These are phyloP conservation scores for Pseudotsuga menziesii DNA, from an alignment of 75 land plant genomes.

Conservation along the genomic window DNA sequence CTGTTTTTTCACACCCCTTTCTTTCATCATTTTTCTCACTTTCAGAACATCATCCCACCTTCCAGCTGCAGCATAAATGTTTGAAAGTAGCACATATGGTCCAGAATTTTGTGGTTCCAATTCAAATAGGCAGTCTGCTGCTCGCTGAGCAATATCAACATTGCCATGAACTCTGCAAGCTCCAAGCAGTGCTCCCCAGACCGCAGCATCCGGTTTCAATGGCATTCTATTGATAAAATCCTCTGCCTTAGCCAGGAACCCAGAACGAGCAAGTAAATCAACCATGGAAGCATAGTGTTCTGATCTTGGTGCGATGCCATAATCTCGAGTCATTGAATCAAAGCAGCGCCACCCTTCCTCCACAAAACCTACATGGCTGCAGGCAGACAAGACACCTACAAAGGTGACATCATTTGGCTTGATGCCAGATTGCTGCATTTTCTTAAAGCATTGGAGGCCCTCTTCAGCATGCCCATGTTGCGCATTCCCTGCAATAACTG, in stretches of 20 bases:
- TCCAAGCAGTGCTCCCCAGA: constrained; percentile 38
- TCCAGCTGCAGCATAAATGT: constrained; percentile 24
- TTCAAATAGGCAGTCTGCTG: constrained; percentile 17
- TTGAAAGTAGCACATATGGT: constrained; percentile 19
- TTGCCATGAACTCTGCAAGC: constrained; percentile 35
- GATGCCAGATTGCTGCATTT: constrained; percentile 17
- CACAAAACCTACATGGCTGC: constrained; percentile 29
- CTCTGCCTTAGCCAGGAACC: constrained; percentile 26
- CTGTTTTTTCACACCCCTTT: constrained; percentile 11
- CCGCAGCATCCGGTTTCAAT: constrained; percentile 8
- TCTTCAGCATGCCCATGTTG: constrained; percentile 26
- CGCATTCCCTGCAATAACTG: constrained; percentile 35
- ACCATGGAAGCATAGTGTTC: constrained; percentile 44
- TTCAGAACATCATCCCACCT: constrained; percentile 13
- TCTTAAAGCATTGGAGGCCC: constrained; percentile 22
- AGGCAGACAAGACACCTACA: constrained; percentile 22
- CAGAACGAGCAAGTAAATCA: constrained; percentile 43
- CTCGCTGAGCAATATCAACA: constrained; percentile 23
- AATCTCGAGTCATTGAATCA: constrained; percentile 19
- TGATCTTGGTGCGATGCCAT: constrained; percentile 22
- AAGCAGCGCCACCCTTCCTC: constrained; percentile 26
- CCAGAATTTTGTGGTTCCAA: constrained; percentile 25
- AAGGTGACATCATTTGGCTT: constrained; percentile 19
- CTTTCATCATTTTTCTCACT: constrained; percentile 15
- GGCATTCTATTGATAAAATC: constrained; percentile 28